These are phyloP conservation scores for Xylariaceae sp. DNA, from an alignment of 2,329 filamentous ascomycete genomes.

Conservation along the genomic window DNA sequence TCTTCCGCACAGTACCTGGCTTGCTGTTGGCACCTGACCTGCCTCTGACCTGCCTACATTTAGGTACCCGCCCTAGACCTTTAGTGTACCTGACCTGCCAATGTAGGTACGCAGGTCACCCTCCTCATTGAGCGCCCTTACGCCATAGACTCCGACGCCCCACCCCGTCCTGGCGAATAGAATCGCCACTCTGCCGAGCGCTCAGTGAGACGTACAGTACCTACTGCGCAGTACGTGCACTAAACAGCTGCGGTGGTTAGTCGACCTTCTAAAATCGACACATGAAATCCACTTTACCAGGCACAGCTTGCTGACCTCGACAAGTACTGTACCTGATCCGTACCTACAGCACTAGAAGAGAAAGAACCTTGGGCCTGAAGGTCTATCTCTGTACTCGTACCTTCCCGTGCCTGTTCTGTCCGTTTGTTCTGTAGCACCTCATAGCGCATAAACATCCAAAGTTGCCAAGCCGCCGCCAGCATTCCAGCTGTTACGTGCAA, in stretches of 20 bases:
- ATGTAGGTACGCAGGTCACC: background rate
- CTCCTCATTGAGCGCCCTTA: background rate
- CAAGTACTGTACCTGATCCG: background rate
- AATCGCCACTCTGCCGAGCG: background rate
- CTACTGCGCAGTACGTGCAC: no score
- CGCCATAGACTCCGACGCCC: background rate
- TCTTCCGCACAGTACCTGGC: background rate
- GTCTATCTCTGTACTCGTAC: background rate
- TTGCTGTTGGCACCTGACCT: background rate
- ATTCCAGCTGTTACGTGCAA: background rate
- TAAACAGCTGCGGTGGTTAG: background rate
- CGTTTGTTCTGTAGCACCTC: background rate
- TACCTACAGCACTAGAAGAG: background rate
- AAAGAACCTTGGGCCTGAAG: no score
- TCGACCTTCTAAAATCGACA: background rate
- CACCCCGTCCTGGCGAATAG: background rate
- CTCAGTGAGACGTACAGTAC: no score
- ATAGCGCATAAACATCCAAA: constrained; percentile 16
- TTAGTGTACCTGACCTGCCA: background rate
- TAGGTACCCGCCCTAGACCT: background rate
- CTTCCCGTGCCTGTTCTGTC: background rate
- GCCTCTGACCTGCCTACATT: background rate
- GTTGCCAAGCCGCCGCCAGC: constrained; percentile 15
- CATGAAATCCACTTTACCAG: constrained; percentile 21
- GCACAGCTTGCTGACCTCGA: constrained; percentile 13